Percentiles rank a stretch among this genome's conserved stretches.
Evolutionary conservation across 768 basidiomycete genomes (phyloP).

Genomic region (Tylopilus intermedius): DNA sequence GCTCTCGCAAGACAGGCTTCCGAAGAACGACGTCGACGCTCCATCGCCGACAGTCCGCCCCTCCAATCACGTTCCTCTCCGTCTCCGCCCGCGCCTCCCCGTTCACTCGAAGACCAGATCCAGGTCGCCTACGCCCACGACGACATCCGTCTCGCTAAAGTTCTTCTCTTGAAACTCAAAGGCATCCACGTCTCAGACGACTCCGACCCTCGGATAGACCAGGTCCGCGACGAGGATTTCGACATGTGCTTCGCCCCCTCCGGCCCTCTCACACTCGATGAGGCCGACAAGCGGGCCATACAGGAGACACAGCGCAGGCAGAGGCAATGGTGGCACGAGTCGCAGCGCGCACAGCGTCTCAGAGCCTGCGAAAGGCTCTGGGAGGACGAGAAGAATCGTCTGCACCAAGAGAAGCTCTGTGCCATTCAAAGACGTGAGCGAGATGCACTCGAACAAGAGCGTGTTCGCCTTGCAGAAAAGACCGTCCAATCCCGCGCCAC

Average conservation of each 20-base stretch:
- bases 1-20: slow-evolving; percentile 42
- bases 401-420: slow-evolving; percentile 36
- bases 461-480: slow-evolving; percentile 20
- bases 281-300: slow-evolving; percentile 37
- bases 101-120: slow-evolving; percentile 56
- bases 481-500: slow-evolving; percentile 9
- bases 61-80: neutral
- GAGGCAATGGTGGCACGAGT: slow-evolving; percentile 30
- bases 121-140: slow-evolving; percentile 65
- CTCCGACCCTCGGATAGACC: slow-evolving; percentile 59
- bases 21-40: slow-evolving; percentile 35
- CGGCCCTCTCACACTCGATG: slow-evolving; percentile 33
- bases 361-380: slow-evolving; percentile 45
- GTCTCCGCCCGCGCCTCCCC: neutral
- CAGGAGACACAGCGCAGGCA: slow-evolving; percentile 33
- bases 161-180: slow-evolving; percentile 54
- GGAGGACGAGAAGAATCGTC: slow-evolving; percentile 42
- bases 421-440: slow-evolving; percentile 34
- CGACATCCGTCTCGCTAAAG: slow-evolving; percentile 61
- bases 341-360: slow-evolving; percentile 38
- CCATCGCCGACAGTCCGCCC: neutral
- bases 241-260: slow-evolving; percentile 35
- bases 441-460: slow-evolving; percentile 24
- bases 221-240: slow-evolving; percentile 50
- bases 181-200: slow-evolving; percentile 57